phyloP scores from a whole-genome alignment of 2,329 filamentous ascomycete genomes.

The Aureobasidium sp. region DNA sequence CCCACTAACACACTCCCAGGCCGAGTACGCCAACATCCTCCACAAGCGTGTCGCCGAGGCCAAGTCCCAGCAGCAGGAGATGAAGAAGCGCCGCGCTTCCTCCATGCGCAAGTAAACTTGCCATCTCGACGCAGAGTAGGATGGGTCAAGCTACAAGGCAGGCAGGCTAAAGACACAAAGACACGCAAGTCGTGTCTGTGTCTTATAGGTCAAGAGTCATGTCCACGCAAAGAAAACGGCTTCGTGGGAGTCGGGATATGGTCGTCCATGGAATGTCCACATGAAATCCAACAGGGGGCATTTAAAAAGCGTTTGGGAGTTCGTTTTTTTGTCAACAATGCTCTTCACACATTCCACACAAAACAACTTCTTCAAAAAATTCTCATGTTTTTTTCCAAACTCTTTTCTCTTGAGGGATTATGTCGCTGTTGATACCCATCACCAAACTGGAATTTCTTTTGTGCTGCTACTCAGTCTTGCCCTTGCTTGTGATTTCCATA shows the following conservation, averaged over 20 bases:
- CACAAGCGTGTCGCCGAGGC: conserved; percentile 96
- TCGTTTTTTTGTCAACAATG: neutral
- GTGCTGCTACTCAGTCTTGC: neutral
- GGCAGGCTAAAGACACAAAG: neutral
- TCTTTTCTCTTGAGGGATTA: neutral
- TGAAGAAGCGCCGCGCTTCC: conserved; percentile 92
- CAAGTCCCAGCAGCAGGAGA: conserved; percentile 87
- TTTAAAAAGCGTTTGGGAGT: conserved; percentile 7
- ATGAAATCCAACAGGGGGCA: neutral
- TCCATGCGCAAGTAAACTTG: conserved; percentile 71
- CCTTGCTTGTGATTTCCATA: neutral
- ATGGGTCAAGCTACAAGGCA: neutral
- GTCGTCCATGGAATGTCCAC: conserved; percentile 5
- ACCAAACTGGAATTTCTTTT: conserved; percentile 3
- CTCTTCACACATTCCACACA: neutral
- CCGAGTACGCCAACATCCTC: conserved; percentile 92
- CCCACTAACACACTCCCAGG: conserved; percentile 48
- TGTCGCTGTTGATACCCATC: conserved; percentile 1
- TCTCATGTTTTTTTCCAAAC: conserved; percentile 1
- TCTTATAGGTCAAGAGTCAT: conserved; percentile 8
- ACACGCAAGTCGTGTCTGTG: neutral
- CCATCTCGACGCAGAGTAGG: neutral
- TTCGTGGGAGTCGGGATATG: conserved; percentile 3
- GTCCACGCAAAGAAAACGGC: neutral
- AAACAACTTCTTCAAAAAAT: neutral